Evolutionary conservation across 345 rosid species (phyloP).

Genomic region (Camelina laxa): DNA sequence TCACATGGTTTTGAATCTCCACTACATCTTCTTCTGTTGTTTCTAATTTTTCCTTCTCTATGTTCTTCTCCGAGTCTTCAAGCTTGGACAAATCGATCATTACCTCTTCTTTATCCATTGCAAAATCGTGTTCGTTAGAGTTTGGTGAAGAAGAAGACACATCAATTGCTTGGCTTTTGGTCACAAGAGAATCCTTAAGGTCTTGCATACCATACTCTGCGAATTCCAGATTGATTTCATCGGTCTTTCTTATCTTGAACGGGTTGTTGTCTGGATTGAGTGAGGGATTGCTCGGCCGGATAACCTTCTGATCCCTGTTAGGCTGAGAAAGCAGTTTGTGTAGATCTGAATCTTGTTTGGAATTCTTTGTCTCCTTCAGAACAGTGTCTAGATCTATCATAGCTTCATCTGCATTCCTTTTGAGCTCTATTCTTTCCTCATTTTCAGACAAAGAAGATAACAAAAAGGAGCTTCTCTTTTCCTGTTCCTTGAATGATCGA

Average conservation of each 20-base stretch:
- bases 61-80: constrained; percentile 37
- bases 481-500: constrained; percentile 40
- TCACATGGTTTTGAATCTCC: constrained; percentile 59
- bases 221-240: constrained; percentile 34
- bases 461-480: constrained; percentile 40
- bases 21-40: not conserved
- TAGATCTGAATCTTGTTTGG: constrained; percentile 55
- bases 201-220: constrained; percentile 23
- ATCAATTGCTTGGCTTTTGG: constrained; percentile 40
- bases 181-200: constrained; percentile 36
- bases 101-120: constrained; percentile 32
- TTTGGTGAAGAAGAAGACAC: constrained; percentile 14
- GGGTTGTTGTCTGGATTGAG: constrained; percentile 65
- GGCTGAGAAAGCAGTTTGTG: constrained; percentile 51
- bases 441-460: constrained; percentile 41
- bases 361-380: constrained; percentile 45
- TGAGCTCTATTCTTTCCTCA: constrained; percentile 40
- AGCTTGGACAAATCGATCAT: constrained; percentile 43
- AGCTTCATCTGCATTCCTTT: constrained; percentile 36
- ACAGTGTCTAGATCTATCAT: constrained; percentile 31
- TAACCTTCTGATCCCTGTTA: constrained; percentile 15
- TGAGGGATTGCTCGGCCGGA: constrained; percentile 28
- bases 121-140: not conserved
- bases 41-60: not conserved
- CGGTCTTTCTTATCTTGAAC: constrained; percentile 56